A percentile compares a stretch with the other conserved stretches of the same genome.
Evolutionary conservation across 495 filamentous ascomycete genomes (phyloP).

Genomic region (Podospora pseudocomata): DNA sequence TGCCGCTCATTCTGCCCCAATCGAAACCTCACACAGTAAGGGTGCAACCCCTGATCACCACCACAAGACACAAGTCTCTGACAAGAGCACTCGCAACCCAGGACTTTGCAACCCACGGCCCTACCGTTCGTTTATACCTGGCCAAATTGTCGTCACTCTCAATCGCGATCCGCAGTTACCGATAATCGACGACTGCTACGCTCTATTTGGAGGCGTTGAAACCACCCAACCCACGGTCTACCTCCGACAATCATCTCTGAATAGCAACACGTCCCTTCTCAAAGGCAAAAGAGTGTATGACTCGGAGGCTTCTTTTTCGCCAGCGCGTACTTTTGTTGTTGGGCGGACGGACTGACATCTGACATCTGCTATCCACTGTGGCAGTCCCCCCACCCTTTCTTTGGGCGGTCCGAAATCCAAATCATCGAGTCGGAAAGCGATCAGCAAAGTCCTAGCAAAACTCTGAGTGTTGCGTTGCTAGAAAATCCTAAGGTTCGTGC

Average conservation of each 20-base stretch:
- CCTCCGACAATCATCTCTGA: background rate
- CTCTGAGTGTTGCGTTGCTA: background rate
- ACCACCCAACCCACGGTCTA: background rate
- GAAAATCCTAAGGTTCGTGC: slow-evolving; percentile 17
- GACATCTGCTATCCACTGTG: background rate
- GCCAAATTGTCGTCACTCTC: background rate
- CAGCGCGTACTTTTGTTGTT: background rate
- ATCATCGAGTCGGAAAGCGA: background rate
- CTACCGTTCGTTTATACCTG: slow-evolving; percentile 1
- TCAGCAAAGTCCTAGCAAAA: background rate
- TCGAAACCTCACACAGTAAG: slow-evolving; percentile 24
- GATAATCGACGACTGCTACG: background rate
- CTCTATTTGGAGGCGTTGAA: background rate
- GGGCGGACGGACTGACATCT: slow-evolving; percentile 3
- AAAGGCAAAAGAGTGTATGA: slow-evolving; percentile 1
- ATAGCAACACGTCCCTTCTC: background rate
- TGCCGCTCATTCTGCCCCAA: slow-evolving; percentile 26
- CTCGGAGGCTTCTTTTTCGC: background rate
- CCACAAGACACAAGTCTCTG: slow-evolving; percentile 25
- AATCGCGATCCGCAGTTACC: background rate
- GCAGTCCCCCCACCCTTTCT: background rate
- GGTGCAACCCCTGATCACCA: slow-evolving; percentile 19
- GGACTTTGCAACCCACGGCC: background rate
- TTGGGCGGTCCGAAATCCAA: background rate
- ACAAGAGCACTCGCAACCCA: slow-evolving; percentile 20